These are phyloP conservation scores for Draba incana DNA, from an alignment of 345 rosid species.

Conservation along the genomic window DNA sequence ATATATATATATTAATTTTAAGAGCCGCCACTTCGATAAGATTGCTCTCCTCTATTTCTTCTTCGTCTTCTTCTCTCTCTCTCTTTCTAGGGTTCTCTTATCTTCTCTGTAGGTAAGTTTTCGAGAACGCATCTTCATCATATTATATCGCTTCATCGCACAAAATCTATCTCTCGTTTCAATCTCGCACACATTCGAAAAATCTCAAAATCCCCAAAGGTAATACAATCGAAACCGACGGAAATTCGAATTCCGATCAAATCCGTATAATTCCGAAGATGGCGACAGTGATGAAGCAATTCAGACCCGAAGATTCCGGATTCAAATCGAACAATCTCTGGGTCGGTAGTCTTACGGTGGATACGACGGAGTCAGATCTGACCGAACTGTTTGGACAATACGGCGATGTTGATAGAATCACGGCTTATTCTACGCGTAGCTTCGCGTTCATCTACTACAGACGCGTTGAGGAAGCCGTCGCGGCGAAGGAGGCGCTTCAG, in stretches of 20 bases:
- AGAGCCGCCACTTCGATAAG: constrained; percentile 10
- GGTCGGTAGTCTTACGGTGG: constrained; percentile 75
- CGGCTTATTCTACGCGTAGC: constrained; percentile 70
- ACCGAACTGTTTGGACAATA: constrained; percentile 58
- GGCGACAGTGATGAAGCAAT: constrained; percentile 49
- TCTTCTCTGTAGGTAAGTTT: constrained; percentile 30
- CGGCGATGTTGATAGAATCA: constrained; percentile 77
- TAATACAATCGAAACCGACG: constrained; percentile 17
- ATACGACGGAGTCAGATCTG: constrained; percentile 72
- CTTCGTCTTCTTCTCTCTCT: not conserved
- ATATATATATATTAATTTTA: not conserved
- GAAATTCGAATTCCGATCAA: not conserved
- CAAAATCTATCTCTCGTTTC: not conserved
- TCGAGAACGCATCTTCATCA: too few species aligned
- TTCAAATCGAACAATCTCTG: constrained; percentile 72
- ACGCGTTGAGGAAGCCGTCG: constrained; percentile 79
- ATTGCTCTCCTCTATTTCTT: not conserved
- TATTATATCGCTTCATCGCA: not conserved
- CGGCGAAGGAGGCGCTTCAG: constrained; percentile 79
- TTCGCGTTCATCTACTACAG: constrained; percentile 79
- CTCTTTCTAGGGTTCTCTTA: constrained; percentile 41
- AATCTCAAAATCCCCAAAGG: not conserved
- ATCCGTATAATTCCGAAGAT: constrained; percentile 19
- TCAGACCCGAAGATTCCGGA: constrained; percentile 43
- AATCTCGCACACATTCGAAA: constrained; percentile 17